Conservation (phyloP, 2,329 filamentous ascomycete species). For the Botrytis squamosa region DNA sequence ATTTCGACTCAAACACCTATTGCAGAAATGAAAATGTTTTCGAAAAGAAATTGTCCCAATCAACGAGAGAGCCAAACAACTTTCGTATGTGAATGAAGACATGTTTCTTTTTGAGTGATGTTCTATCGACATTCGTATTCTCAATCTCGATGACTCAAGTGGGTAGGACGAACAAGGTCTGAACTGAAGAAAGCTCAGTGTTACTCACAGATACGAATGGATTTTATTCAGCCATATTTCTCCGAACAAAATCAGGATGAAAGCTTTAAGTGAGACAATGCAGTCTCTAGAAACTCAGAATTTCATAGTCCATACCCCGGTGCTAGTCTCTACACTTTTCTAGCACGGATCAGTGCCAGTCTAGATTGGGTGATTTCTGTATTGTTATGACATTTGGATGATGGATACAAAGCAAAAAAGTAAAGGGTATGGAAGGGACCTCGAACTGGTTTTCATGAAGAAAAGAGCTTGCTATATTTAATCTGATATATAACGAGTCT, state of each 20-base stretch:
- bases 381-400: background rate
- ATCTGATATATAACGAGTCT: slow-evolving; percentile 40
- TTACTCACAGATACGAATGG: slow-evolving; percentile 36
- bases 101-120: slow-evolving; percentile 31
- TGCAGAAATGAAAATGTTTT: no score
- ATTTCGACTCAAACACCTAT: no score
- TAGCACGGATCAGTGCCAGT: background rate
- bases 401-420: background rate
- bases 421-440: no score
- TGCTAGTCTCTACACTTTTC: slow-evolving; percentile 41
- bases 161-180: slow-evolving; percentile 50
- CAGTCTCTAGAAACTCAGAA: no score
- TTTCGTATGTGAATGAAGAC: slow-evolving; percentile 35
- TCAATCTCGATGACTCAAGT: slow-evolving; percentile 63
- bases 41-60: no score
- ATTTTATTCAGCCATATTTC: slow-evolving; percentile 32
- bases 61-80: background rate
- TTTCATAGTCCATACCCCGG: slow-evolving; percentile 44
- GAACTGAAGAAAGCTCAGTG: slow-evolving; percentile 37
- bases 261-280: slow-evolving; percentile 23
- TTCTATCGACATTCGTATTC: slow-evolving; percentile 44
- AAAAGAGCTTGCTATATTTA: background rate
- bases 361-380: background rate
- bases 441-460: background rate
- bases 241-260: slow-evolving; percentile 2